phyloP scores from a whole-genome alignment of 73 alveolate species.

The Breviolum minutum region DNA sequence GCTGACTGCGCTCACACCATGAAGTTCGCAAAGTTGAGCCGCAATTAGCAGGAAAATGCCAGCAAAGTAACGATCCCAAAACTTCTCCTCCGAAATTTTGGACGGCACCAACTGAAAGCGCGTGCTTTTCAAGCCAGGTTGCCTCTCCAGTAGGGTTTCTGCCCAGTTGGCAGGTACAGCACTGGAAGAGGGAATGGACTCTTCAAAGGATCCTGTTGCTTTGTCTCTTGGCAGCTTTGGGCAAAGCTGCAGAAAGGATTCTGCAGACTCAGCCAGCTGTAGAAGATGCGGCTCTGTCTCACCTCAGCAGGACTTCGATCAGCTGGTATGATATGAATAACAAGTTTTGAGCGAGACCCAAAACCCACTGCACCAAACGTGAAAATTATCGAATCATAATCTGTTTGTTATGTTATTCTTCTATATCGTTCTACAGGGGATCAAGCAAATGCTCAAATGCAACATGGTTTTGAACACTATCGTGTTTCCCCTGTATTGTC shows the following conservation, averaged over 20 bases:
- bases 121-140: conserved; percentile 26
- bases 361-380: too few species aligned
- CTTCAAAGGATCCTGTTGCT: neutral
- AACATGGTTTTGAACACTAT: too few species aligned
- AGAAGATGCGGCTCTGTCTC: conserved; percentile 12
- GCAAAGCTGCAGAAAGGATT: conserved; percentile 18
- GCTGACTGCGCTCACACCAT: neutral
- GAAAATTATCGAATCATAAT: too few species aligned
- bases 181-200: neutral
- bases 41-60: neutral
- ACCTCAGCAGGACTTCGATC: neutral
- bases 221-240: neutral
- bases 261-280: conserved; percentile 9
- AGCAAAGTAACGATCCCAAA: conserved; percentile 69
- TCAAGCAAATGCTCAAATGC: too few species aligned
- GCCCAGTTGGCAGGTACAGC: conserved; percentile 55
- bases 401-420: too few species aligned
- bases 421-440: too few species aligned
- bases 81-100: conserved; percentile 23
- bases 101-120: conserved; percentile 34
- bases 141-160: conserved; percentile 15
- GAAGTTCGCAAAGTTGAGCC: neutral
- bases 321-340: too few species aligned
- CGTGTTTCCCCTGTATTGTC: too few species aligned
- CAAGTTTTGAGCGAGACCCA: too few species aligned